Evolutionary conservation across 2,329 filamentous ascomycete species (phyloP).

Genomic region (Neonectria neomacrospora): DNA sequence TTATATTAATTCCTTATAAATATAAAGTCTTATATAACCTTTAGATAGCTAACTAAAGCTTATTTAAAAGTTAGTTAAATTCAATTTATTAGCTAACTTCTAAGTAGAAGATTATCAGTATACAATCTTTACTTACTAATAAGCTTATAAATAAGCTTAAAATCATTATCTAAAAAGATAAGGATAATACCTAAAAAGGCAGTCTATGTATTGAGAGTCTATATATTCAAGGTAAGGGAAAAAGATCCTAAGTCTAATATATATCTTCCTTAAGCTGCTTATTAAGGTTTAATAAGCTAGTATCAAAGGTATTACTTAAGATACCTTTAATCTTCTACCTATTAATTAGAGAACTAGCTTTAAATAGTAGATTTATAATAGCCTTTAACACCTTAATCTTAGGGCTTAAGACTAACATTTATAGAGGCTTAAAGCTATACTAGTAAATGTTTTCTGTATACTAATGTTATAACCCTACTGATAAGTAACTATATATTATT

Average conservation of each 20-base stretch:
- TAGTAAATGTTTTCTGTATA: too few relatives aligned
- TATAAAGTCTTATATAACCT: too few relatives aligned
- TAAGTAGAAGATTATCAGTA: background rate
- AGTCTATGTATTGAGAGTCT: background rate
- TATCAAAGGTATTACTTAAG: background rate
- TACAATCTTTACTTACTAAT: background rate
- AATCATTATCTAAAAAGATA: background rate
- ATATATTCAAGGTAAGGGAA: background rate
- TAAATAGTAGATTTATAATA: too few relatives aligned
- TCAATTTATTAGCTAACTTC: background rate
- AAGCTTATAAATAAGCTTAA: background rate
- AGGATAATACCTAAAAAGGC: background rate
- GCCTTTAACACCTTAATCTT: too few relatives aligned
- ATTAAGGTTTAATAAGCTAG: background rate
- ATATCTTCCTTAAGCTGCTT: background rate
- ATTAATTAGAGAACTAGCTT: background rate
- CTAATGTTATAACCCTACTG: too few relatives aligned
- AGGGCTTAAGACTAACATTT: too few relatives aligned
- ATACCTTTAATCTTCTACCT: background rate
- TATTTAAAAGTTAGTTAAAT: background rate
- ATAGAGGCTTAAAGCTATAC: too few relatives aligned
- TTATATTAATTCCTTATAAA: too few relatives aligned
- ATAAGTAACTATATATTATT: too few relatives aligned
- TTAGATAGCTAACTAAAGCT: too few relatives aligned
- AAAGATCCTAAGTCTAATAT: too few relatives aligned